Conservation (phyloP, 257 asterid species). For the Catharanthus roseus region DNA sequence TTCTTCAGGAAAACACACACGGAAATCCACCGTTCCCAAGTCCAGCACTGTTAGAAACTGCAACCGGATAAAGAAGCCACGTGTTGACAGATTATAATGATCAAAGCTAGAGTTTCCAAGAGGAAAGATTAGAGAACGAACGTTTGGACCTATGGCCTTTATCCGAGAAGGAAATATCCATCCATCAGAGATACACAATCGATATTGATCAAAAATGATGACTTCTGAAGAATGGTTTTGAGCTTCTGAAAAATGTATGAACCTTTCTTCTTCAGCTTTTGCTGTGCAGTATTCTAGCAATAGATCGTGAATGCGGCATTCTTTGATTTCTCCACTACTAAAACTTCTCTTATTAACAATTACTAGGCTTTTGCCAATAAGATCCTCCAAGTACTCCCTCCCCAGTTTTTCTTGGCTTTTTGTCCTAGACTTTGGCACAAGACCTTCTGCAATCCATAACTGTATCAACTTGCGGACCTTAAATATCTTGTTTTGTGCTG, state of each 20-base stretch:
- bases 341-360: neutral
- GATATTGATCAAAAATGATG: neutral
- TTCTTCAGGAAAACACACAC: too few species aligned
- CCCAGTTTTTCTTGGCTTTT: neutral
- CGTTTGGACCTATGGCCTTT: neutral
- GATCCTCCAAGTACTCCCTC: slow-evolving; percentile 17
- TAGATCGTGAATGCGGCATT: slow-evolving; percentile 14
- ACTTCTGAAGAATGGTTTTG: neutral
- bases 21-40: too few species aligned
- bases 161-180: neutral
- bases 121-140: neutral
- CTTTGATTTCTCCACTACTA: slow-evolving; percentile 10
- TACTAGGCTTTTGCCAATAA: slow-evolving; percentile 9
- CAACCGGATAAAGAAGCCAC: neutral
- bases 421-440: slow-evolving; percentile 2
- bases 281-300: neutral
- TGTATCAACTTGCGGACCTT: slow-evolving; percentile 5
- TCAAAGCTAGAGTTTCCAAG: neutral
- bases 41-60: too few species aligned
- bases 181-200: neutral
- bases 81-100: neutral
- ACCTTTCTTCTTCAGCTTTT: slow-evolving; percentile 12
- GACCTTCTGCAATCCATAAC: slow-evolving; percentile 19
- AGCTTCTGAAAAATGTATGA: neutral
- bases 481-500: neutral